Conservation (phyloP, 2,329 filamentous ascomycete genomes). For the Fusarium proliferatum region DNA sequence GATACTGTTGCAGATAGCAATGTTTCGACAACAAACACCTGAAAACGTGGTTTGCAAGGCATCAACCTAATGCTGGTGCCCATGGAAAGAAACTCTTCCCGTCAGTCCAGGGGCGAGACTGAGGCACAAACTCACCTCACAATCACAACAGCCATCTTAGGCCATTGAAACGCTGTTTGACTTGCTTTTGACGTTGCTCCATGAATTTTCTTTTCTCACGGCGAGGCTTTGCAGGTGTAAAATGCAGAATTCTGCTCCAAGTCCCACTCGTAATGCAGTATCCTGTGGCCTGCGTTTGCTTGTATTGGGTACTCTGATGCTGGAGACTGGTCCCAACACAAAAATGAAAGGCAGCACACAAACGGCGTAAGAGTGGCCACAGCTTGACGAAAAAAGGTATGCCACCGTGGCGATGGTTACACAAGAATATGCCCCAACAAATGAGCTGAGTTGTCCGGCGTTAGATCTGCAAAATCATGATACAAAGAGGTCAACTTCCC, state of each 20-base stretch:
- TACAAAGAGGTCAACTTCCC: slow-evolving; percentile 4
- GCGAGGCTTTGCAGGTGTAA: not conserved
- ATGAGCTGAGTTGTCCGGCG: slow-evolving; percentile 1
- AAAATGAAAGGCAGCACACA: slow-evolving; percentile 5
- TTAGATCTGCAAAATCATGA: not conserved
- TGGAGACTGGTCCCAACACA: not conserved
- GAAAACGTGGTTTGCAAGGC: slow-evolving; percentile 29
- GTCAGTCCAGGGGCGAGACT: not conserved
- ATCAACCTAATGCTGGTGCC: not conserved
- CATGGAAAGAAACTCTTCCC: not conserved
- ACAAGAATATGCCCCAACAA: slow-evolving; percentile 7
- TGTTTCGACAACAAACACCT: slow-evolving; percentile 33
- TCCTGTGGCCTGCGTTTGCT: slow-evolving; percentile 15
- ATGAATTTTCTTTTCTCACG: slow-evolving; percentile 1
- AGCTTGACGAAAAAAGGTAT: slow-evolving; percentile 1
- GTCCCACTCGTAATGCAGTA: slow-evolving; percentile 12
- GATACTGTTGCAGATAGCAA: slow-evolving; percentile 9
- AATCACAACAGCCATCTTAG: not conserved
- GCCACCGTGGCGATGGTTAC: slow-evolving; percentile 8
- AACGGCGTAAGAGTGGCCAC: slow-evolving; percentile 6
- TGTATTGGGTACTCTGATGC: not conserved
- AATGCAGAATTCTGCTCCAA: not conserved
- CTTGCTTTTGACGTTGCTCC: not conserved
- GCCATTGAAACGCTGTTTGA: not conserved
- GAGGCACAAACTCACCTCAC: not conserved